Conservation (phyloP, 495 filamentous ascomycete species). For the Pseudevernia furfuracea region DNA sequence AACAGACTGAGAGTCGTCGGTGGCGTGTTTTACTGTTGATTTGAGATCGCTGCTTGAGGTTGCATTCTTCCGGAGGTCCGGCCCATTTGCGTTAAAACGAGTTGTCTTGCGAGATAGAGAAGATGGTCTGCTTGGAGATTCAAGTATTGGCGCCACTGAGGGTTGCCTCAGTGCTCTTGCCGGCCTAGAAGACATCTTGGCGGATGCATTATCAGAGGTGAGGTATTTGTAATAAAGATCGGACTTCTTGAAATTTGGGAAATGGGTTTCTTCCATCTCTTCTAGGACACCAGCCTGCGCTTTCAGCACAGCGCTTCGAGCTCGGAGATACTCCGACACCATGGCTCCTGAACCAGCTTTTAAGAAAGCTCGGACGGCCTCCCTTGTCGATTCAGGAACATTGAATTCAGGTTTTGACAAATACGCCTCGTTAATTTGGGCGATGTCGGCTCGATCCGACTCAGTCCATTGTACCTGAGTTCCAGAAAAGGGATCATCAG, state of each 20-base stretch:
- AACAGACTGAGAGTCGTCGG: conserved; percentile 30
- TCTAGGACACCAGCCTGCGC: conserved; percentile 79
- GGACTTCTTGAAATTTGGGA: conserved; percentile 79
- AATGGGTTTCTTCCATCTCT: conserved; percentile 69
- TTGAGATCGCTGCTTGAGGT: conserved; percentile 52
- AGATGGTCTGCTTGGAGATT: conserved; percentile 34
- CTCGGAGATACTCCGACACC: conserved; percentile 72
- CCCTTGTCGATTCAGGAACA: conserved; percentile 58
- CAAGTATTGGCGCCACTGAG: conserved; percentile 24
- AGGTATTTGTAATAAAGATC: conserved; percentile 94
- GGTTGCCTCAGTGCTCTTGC: conserved; percentile 24
- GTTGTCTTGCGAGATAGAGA: conserved; percentile 38
- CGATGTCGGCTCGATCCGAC: conserved; percentile 77
- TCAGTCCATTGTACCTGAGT: conserved; percentile 67
- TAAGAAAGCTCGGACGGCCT: conserved; percentile 67
- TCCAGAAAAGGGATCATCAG: conserved; percentile 55
- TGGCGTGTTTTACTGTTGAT: conserved; percentile 29
- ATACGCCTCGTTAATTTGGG: conserved; percentile 84
- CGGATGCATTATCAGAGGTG: conserved; percentile 73
- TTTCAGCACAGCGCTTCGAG: conserved; percentile 69
- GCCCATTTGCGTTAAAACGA: conserved; percentile 26
- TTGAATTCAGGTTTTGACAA: conserved; percentile 74
- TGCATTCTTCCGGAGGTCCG: conserved; percentile 51
- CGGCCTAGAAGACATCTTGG: conserved; percentile 33
- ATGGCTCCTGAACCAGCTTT: conserved; percentile 66